phyloP scores from a whole-genome alignment of 495 filamentous ascomycete species.

The Tuber brumale region DNA sequence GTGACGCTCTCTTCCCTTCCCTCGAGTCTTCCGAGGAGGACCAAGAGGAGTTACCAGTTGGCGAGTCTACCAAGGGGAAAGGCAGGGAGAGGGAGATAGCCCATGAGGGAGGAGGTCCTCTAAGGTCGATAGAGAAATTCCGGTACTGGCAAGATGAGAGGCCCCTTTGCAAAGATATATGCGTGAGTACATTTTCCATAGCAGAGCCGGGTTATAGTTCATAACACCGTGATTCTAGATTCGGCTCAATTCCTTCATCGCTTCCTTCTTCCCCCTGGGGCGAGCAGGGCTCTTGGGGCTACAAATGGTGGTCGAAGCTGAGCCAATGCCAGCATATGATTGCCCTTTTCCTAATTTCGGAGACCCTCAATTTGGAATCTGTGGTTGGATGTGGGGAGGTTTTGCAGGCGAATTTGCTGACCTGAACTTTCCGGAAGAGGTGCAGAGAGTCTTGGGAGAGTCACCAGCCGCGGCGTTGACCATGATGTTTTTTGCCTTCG shows the following conservation, averaged over 20 bases:
- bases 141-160: neutral
- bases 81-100: neutral
- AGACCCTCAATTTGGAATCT: neutral
- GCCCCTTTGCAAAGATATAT: neutral
- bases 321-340: neutral
- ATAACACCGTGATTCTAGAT: neutral
- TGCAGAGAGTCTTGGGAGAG: neutral
- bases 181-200: neutral
- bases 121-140: neutral
- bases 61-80: neutral
- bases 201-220: neutral
- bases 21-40: neutral
- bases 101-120: neutral
- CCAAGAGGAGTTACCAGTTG: neutral
- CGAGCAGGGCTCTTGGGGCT: neutral
- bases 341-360: neutral
- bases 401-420: neutral
- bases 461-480: neutral
- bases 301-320: neutral
- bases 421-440: neutral
- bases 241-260: neutral
- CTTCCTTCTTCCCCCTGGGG: neutral
- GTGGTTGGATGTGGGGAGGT: neutral
- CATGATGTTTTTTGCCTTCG: neutral
- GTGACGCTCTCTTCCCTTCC: neutral